These are phyloP conservation scores for Moringa oleifera DNA, from an alignment of 345 rosid species.

Conservation along the genomic window DNA sequence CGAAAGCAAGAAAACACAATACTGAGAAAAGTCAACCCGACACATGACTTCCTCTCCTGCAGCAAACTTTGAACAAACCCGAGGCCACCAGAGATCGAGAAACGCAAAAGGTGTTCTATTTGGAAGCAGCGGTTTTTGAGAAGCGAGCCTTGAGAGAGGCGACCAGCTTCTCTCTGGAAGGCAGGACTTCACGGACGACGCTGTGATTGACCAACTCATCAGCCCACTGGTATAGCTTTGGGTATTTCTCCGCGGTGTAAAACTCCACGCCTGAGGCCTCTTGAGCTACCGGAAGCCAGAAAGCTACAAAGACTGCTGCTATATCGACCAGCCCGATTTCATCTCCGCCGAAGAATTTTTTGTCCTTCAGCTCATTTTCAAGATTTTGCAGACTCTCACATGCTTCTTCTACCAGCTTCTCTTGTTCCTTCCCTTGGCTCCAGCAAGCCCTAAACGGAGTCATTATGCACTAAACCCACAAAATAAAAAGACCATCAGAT, in stretches of 20 bases:
- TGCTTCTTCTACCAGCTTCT: neutral
- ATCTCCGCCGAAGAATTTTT: conserved; percentile 1
- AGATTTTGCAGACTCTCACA: neutral
- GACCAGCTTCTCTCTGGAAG: conserved; percentile 7
- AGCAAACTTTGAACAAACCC: too few species aligned
- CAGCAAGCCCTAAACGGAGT: neutral
- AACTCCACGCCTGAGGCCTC: conserved; percentile 33
- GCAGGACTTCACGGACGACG: neutral
- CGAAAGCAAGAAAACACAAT: too few species aligned
- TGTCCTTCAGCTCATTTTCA: neutral
- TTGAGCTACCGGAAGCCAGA: conserved; percentile 33
- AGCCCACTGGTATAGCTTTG: conserved; percentile 12
- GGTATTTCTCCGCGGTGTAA: conserved; percentile 19
- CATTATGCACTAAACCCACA: neutral
- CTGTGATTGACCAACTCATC: conserved; percentile 6
- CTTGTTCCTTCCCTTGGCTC: neutral
- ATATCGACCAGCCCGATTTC: neutral
- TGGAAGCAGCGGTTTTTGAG: too few species aligned
- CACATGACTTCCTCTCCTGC: too few species aligned
- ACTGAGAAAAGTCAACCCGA: too few species aligned
- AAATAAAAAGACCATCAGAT: neutral
- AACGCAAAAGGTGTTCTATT: too few species aligned
- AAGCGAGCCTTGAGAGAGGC: neutral
- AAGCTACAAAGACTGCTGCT: neutral
- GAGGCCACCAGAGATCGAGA: too few species aligned